Conservation (phyloP, 441 rosid genomes). For the Erodium moschatum region DNA sequence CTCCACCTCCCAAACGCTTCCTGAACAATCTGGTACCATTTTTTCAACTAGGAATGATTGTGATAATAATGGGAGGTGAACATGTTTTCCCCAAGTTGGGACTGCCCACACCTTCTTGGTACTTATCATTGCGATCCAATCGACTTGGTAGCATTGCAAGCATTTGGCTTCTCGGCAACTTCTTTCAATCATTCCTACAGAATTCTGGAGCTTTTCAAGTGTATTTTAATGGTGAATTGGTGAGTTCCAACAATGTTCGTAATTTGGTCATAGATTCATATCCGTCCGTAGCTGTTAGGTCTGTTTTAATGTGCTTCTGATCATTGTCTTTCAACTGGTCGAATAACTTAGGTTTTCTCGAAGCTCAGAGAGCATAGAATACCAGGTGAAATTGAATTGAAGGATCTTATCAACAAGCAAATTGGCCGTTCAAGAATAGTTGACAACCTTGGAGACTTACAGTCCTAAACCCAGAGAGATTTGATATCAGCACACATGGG, state of each 20-base stretch:
- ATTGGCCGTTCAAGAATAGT: background rate
- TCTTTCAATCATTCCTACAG: conserved; percentile 1
- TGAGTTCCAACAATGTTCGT: too few relatives aligned
- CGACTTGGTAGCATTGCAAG: background rate
- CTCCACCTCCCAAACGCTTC: too few relatives aligned
- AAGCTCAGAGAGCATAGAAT: conserved; percentile 1
- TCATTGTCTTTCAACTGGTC: background rate
- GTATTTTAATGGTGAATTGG: too few relatives aligned
- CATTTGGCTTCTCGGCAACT: conserved; percentile 1
- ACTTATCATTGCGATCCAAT: background rate
- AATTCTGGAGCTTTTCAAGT: background rate
- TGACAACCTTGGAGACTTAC: background rate
- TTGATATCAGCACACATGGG: background rate
- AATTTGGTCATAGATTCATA: too few relatives aligned
- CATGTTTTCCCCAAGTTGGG: conserved; percentile 4
- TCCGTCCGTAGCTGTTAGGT: too few relatives aligned
- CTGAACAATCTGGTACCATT: too few relatives aligned
- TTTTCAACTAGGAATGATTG: too few relatives aligned
- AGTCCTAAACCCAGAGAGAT: background rate
- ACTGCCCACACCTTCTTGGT: background rate
- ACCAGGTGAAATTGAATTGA: background rate
- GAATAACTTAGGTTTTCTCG: background rate
- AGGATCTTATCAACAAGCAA: background rate
- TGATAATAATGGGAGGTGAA: too few relatives aligned
- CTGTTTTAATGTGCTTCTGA: too few relatives aligned